Conservation (phyloP, 768 basidiomycete species). For the Gloeophyllum trabeum region DNA sequence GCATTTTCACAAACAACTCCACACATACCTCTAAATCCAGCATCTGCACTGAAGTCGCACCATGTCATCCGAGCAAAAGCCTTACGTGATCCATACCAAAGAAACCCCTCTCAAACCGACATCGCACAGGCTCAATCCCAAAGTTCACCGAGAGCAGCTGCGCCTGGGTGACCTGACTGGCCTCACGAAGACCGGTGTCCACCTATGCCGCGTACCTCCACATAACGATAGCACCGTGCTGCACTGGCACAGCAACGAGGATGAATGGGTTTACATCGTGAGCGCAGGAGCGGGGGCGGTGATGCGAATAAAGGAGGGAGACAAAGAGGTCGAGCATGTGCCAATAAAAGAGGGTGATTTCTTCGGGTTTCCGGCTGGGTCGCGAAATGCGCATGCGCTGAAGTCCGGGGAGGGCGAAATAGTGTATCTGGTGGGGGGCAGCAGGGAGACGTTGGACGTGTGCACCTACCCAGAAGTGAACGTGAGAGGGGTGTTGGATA, state of each 20-base stretch:
- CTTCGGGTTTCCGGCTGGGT: slow-evolving; percentile 12
- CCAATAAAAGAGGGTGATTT: slow-evolving; percentile 12
- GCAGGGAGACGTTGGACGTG: slow-evolving; percentile 10
- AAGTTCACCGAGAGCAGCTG: slow-evolving; percentile 4
- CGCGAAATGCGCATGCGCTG: slow-evolving; percentile 9
- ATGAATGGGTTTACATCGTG: slow-evolving; percentile 8
- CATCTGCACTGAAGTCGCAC: too few species aligned
- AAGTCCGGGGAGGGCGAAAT: slow-evolving; percentile 10
- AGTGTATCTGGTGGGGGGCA: slow-evolving; percentile 14
- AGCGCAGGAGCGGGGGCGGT: slow-evolving; percentile 6
- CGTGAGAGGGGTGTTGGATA: slow-evolving; percentile 7
- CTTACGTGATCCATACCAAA: too few species aligned
- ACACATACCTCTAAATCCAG: too few species aligned
- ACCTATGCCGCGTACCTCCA: slow-evolving; percentile 6
- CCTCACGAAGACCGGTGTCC: slow-evolving; percentile 6
- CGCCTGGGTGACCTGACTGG: slow-evolving; percentile 4
- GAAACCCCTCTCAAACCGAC: too few species aligned
- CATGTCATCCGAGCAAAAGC: too few species aligned
- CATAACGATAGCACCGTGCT: slow-evolving; percentile 4
- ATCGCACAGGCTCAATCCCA: slow-evolving; percentile 3
- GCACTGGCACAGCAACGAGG: slow-evolving; percentile 8
- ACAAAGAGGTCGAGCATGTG: too few species aligned
- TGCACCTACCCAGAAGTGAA: slow-evolving; percentile 9
- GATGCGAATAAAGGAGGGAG: too few species aligned
- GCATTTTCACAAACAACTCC: too few species aligned